Base-by-base conservation (phyloP, 2,329 filamentous ascomycete species). In the Talaromyces albobiverticillius region DNA sequence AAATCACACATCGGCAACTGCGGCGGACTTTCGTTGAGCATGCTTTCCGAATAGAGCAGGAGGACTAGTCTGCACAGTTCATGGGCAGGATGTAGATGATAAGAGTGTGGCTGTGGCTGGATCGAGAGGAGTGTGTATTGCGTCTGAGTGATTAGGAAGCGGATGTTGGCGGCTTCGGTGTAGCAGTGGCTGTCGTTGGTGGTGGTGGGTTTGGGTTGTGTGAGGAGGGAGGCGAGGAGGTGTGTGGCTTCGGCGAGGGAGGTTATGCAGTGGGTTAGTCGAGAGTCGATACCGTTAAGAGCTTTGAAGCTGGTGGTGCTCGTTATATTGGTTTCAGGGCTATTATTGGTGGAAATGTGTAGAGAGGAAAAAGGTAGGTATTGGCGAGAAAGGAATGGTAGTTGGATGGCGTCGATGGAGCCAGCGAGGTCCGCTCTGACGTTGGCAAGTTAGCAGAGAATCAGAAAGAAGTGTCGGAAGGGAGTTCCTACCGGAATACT, bases 91-190 rank as follows among this genome's bases (percentile, higher is more conserved):
- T n/a, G n/a, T n/a, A n/a, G n/a, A n/a, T n/a, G 18, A 16, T 20
- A 2, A 7, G 4, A 1, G 5, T 29, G 32, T 10, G n/a, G 11
- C 32, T 51, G 10, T 25, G 22, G 34, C n/a, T 42, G 11, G 6
- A 31, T 18, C 20, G 53, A 54, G 2, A 54, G 46, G 1, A 54
- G 46, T 4, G 25, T 40, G 41, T 54, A 54, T 41, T 54, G 46
- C 25, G 53, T 46, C 40, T n/a, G n/a, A 5, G 46, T 54, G 4
- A 54, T 8, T n/a, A 48, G 34, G 22, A 54, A 54, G 16, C 53
- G 40, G 23, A 51, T 11, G 31, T 38, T 34, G 18, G 46, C 53
- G 10, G 53, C 53, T 3, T 38, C 46, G 1, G 25, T 40, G 20
- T 43, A 32, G n/a, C n/a, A n/a, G n/a, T n/a, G n/a, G n/a, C n/a